Base-by-base conservation (phyloP, 768 basidiomycete species). In the Rhodocollybia butyracea region DNA sequence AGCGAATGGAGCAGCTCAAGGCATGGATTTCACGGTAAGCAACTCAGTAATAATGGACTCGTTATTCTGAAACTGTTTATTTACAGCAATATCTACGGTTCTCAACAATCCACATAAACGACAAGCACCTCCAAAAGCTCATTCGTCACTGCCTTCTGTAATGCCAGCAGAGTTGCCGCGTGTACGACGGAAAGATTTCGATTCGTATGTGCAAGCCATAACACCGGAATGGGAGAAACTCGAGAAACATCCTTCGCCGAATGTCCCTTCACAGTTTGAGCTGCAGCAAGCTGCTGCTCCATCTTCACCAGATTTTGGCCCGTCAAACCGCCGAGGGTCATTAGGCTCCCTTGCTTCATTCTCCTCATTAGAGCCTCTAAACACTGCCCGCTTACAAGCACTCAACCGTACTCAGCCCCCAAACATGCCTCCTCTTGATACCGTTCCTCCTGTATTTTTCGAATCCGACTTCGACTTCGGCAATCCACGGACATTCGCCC, bases 1-100 rank as follows among this genome's bases (percentile, higher is more conserved):
- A 0, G 75, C 24, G 82, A 87, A 66, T 93, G 90, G 90, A 89
- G 87, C 62, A 90, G 89, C 66, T 75, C 87, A 15, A 84, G 81
- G 42, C 87, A 91, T 61, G 94, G 94, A 7, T 95, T 96, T 73
- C 90, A 96, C 67, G 93, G 93, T 91, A 67, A 55, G 82, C 70
- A 27, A 26, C 24, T 39, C 38, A 43, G 31, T 22, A 50, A 26
- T 17, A 40, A 5, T 39, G 31, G 19, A 42, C 51, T 38, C 51
- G 51, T 27, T 41, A 10, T 41, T 53, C 40, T 53, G 29, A 43
- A 38, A 27, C 3, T n/a, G n/a, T n/a, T n/a, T 29, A 19, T 42
- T 36, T 52, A 13, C 67, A 97, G 95, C 94, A 36, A 94, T 97
- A 60, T 95, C 94, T 8, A 94, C 91, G 17, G 91, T 97, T 26